Evolutionary conservation across 2,329 filamentous ascomycete genomes (phyloP).

Genomic region (Aaosphaeria pasadenensis): DNA sequence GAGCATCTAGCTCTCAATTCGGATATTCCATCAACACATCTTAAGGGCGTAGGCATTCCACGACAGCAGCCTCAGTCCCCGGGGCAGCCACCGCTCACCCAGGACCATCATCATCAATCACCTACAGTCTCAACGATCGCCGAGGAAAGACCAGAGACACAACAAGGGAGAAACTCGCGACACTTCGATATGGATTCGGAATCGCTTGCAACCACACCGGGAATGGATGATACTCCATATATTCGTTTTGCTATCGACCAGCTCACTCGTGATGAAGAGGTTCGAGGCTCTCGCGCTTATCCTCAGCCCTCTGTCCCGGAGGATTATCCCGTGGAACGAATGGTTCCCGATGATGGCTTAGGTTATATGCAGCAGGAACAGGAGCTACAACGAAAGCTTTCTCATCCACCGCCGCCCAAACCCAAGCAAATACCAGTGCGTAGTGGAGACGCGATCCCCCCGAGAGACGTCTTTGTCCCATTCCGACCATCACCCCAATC

Average conservation of each 20-base stretch:
- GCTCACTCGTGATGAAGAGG: slow-evolving; percentile 70
- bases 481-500: slow-evolving; percentile 44
- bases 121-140: slow-evolving; percentile 30
- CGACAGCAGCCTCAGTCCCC: slow-evolving; percentile 20
- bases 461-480: slow-evolving; percentile 47
- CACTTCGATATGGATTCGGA: slow-evolving; percentile 27
- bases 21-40: slow-evolving; percentile 28
- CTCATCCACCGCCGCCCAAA: slow-evolving; percentile 9
- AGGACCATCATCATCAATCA: slow-evolving; percentile 12
- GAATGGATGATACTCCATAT: slow-evolving; percentile 80
- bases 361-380: slow-evolving; percentile 36
- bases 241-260: slow-evolving; percentile 89
- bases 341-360: slow-evolving; percentile 42
- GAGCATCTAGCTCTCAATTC: slow-evolving; percentile 29
- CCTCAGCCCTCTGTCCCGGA: slow-evolving; percentile 25
- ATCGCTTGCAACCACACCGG: slow-evolving; percentile 52
- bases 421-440: slow-evolving; percentile 5
- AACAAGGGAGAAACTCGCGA: slow-evolving; percentile 16
- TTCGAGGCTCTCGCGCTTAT: slow-evolving; percentile 53
- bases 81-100: slow-evolving; percentile 8
- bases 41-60: slow-evolving; percentile 30
- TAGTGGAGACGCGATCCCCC: slow-evolving; percentile 2
- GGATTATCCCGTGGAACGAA: slow-evolving; percentile 51
- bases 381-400: slow-evolving; percentile 25
- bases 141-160: slow-evolving; percentile 28